Percentiles rank a stretch among this genome's conserved stretches.
phyloP scores from a whole-genome alignment of 164 flowering plant genomes.

The Liquidambar formosana region DNA sequence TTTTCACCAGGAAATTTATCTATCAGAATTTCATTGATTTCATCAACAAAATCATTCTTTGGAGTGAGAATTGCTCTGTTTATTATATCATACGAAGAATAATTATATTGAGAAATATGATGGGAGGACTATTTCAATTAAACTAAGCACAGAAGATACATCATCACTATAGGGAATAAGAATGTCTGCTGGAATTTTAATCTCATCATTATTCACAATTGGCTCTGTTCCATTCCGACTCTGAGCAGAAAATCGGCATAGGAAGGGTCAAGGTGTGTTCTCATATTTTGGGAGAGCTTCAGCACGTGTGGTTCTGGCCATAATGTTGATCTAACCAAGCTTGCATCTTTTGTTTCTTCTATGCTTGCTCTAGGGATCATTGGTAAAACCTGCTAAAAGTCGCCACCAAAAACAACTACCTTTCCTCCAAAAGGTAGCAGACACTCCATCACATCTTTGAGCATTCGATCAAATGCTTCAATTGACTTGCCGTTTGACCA shows the following conservation, averaged over 20 bases:
- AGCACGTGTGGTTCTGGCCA: not conserved
- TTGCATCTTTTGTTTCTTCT: not conserved
- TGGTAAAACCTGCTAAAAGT: not conserved
- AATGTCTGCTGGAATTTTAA: not conserved
- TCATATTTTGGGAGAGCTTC: not conserved
- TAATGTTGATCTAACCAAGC: not conserved
- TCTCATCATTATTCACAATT: not conserved
- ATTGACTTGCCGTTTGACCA: not conserved
- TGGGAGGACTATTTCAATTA: not conserved
- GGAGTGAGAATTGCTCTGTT: not conserved
- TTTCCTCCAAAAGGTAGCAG: not conserved
- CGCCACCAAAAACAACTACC: not conserved
- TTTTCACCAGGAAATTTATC: not conserved
- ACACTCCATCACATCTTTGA: not conserved
- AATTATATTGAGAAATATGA: too few species aligned
- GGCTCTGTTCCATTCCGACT: not conserved
- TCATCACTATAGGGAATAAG: not conserved
- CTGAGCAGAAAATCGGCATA: not conserved
- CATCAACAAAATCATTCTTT: not conserved
- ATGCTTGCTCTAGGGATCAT: not conserved
- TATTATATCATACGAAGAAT: not conserved
- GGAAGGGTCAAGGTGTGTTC: not conserved
- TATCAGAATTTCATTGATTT: not conserved
- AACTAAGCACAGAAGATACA: not conserved
- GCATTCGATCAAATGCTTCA: not conserved